Base-by-base conservation (phyloP, 2,329 filamentous ascomycete species). In the Neurospora crassa region DNA sequence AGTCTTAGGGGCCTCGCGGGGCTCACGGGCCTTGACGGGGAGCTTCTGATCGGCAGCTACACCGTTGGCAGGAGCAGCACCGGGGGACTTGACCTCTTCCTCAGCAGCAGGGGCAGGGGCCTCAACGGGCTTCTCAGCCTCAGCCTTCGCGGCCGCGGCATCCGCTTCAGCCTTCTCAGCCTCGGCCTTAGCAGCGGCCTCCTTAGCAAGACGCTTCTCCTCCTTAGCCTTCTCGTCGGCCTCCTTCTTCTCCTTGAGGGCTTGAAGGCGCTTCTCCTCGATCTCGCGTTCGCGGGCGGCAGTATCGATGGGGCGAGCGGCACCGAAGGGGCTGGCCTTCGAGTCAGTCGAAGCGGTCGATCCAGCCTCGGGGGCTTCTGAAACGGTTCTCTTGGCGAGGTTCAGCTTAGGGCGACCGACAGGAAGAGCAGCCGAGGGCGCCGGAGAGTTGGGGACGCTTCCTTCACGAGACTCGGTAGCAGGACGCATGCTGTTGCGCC, bases 281-380 rank as follows among this genome's bases (percentile, higher is more conserved):
- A 99, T 90, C 80, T 96, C 91, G 77, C 90, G 91, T 84, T 98
- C 95, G 75, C 92, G 90, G 16, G 94, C 88, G 67, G 93, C 92
- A 67, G 95, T 98, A 82, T 99, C 94, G 77, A 98, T 97, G 70
- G 96, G 96, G 74, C 92, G 90, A 71, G 96, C 96, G 73, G 92
- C 94, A 77, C 96, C 96, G 79, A 99, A 99, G 53, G 94, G 94
- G 81, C 91, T 98, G 37, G 94, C 88, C 85, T 97, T 98, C 59
- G 92, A 84, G 77, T 96, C 91, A 40, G 83, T 79, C 20, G 83
- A 63, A 63, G 53, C 24, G 53, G 53, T 63, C 24, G 53, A 34
- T 63, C 53, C 53, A 24, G 53, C 53, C 77, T n/a, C 70, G 4
- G 84, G 79, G 3, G 84, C 86, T 77, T 97, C 94, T 0, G 94